Conservation (phyloP, 352 stramenopile genomes). For the Aphanomyces cochlioides region DNA sequence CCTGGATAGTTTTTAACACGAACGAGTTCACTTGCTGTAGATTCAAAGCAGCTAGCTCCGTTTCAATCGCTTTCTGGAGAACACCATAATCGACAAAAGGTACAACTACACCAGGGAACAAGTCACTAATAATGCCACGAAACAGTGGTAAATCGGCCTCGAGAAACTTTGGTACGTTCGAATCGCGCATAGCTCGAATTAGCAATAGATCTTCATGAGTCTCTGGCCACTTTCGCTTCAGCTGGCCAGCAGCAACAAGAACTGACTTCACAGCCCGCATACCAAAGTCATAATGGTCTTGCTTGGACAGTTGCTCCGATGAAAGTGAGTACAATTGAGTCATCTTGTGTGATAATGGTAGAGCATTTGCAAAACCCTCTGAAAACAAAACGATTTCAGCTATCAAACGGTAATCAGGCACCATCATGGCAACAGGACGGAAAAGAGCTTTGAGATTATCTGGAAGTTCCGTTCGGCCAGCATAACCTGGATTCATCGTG, state of each 20-base stretch:
- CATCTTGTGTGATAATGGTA: constrained; percentile 93
- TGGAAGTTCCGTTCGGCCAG: constrained; percentile 87
- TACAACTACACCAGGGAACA: constrained; percentile 92
- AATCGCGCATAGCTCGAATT: constrained; percentile 95
- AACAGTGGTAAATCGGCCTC: constrained; percentile 93
- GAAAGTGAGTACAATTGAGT: constrained; percentile 90
- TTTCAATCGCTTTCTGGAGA: constrained; percentile 86
- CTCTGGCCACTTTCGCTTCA: constrained; percentile 92
- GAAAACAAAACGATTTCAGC: constrained; percentile 94
- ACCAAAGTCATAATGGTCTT: constrained; percentile 94
- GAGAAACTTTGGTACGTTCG: constrained; percentile 94
- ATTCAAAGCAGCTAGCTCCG: constrained; percentile 64
- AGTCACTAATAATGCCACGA: constrained; percentile 90
- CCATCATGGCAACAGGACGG: constrained; percentile 93
- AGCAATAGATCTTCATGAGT: constrained; percentile 92
- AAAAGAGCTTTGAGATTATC: constrained; percentile 95
- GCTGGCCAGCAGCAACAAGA: constrained; percentile 89
- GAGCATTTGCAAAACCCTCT: constrained; percentile 90
- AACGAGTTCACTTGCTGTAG: constrained; percentile 84
- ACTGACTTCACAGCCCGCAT: constrained; percentile 93
- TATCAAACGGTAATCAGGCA: constrained; percentile 92
- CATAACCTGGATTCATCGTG: constrained; percentile 94
- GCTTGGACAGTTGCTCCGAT: constrained; percentile 92
- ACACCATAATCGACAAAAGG: constrained; percentile 92
- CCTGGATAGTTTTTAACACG: constrained; percentile 84